phyloP scores from a whole-genome alignment of 2,329 filamentous ascomycete genomes.

The Trichophyton verrucosum region DNA sequence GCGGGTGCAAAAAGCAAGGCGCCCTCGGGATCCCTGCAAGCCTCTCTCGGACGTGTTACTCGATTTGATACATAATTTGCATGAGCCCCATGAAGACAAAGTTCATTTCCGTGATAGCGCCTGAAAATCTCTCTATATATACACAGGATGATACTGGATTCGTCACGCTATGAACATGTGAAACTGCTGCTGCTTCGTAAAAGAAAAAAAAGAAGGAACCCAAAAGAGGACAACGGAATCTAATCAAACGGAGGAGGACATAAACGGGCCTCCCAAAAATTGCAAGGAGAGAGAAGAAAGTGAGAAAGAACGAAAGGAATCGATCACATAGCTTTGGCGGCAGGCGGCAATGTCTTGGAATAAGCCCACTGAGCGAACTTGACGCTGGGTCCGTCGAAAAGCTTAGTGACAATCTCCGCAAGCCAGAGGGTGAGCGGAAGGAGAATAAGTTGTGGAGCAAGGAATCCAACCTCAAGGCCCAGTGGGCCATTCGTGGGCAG shows the following conservation, averaged over 20 bases:
- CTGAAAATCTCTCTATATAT: not conserved
- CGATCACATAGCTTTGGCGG: conserved; percentile 1
- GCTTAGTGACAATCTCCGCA: conserved; percentile 44
- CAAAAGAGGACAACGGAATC: not conserved
- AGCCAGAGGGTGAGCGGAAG: conserved; percentile 48
- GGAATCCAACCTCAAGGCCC: conserved; percentile 49
- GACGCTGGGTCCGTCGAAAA: conserved; percentile 50
- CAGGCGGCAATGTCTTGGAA: conserved; percentile 27
- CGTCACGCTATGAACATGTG: conserved; percentile 2
- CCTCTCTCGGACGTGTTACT: not conserved
- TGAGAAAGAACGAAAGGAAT: not conserved
- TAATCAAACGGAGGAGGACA: not conserved
- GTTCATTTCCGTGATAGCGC: not conserved
- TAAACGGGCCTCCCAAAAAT: not conserved
- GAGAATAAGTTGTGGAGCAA: conserved; percentile 48
- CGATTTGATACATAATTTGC: not conserved
- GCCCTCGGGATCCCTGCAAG: not conserved
- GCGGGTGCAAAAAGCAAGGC: not conserved
- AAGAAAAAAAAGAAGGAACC: too few species aligned
- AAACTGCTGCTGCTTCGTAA: not conserved
- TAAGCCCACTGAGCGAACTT: conserved; percentile 47
- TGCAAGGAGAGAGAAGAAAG: not conserved
- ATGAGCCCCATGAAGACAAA: not conserved
- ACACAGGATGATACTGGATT: not conserved
- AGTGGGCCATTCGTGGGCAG: conserved; percentile 45